Conservation (phyloP, 495 filamentous ascomycete species). For the Trichocladium antarcticum region DNA sequence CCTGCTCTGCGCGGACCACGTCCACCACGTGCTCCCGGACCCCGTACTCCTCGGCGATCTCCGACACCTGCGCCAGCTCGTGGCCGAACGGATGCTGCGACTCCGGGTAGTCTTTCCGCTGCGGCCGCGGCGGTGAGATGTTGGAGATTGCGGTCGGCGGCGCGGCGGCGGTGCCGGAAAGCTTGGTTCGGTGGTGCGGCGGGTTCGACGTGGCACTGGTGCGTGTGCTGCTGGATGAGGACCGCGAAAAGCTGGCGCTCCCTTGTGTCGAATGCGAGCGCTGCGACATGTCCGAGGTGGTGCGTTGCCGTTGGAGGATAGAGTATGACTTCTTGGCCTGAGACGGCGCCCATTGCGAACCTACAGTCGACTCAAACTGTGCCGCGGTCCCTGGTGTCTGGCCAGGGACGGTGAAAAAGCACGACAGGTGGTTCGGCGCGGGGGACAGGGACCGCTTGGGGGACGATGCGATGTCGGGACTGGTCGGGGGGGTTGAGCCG, state of each 20-base stretch:
- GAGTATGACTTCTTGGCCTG: conserved; percentile 65
- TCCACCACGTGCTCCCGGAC: conserved; percentile 45
- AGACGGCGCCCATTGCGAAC: conserved; percentile 66
- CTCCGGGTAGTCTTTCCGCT: conserved; percentile 23
- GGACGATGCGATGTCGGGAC: conserved; percentile 61
- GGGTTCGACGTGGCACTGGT: conserved; percentile 26
- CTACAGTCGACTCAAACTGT: conserved; percentile 42
- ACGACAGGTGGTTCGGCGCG: conserved; percentile 67
- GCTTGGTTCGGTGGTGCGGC: conserved; percentile 22
- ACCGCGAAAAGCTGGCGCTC: conserved; percentile 38
- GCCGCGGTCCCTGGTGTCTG: conserved; percentile 26
- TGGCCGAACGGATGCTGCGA: conserved; percentile 51
- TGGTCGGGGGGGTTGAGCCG: conserved; percentile 50
- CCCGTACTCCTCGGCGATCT: conserved; percentile 81
- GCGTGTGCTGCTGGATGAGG: conserved; percentile 40
- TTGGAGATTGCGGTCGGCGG: conserved; percentile 16
- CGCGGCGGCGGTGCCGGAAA: conserved; percentile 16
- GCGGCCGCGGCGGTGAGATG: conserved; percentile 11
- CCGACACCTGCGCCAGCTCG: conserved; percentile 64
- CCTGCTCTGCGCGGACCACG: conserved; percentile 60
- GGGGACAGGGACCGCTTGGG: conserved; percentile 46
- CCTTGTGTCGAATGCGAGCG: conserved; percentile 37
- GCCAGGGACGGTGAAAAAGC: conserved; percentile 57
- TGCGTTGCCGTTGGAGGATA: conserved; percentile 55
- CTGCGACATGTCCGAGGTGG: conserved; percentile 40